Evolutionary conservation across 2,329 filamentous ascomycete genomes (phyloP).

Genomic region (Coleophoma eucalyptorum): DNA sequence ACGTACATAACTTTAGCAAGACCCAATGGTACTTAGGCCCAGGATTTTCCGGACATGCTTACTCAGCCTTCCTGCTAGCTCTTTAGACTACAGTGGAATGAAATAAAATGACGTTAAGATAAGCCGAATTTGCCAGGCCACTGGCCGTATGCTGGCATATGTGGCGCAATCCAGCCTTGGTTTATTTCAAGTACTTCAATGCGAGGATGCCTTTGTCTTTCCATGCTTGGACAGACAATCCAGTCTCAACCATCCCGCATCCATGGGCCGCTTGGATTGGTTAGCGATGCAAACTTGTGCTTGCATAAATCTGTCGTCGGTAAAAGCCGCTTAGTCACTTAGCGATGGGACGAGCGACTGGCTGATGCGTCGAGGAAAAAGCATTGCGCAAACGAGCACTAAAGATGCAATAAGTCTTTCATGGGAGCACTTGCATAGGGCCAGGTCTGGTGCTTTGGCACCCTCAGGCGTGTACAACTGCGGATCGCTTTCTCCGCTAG

Average conservation of each 20-base stretch:
- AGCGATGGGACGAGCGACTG: background rate
- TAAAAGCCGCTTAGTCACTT: background rate
- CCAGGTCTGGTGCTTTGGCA: background rate
- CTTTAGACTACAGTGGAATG: conserved; percentile 2
- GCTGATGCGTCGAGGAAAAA: background rate
- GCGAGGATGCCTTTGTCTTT: background rate
- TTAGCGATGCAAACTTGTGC: background rate
- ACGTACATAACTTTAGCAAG: no score
- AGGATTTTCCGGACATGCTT: background rate
- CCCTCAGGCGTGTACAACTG: background rate
- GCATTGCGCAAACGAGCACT: background rate
- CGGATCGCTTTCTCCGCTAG: background rate
- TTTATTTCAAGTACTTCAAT: background rate
- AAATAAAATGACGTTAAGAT: background rate
- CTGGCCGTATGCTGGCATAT: no score
- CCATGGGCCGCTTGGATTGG: background rate
- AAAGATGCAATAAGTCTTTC: background rate
- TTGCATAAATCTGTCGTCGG: background rate
- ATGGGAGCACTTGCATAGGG: background rate
- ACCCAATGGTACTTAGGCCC: no score
- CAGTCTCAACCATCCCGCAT: background rate
- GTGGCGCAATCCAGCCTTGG: no score
- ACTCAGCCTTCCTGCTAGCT: background rate
- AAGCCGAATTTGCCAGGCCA: background rate
- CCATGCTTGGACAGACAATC: background rate